Evolutionary conservation across 2,329 filamentous ascomycete genomes (phyloP), one percentile per base, ranked within the genome.

Genomic region (Ophiostoma australiae): DNA sequence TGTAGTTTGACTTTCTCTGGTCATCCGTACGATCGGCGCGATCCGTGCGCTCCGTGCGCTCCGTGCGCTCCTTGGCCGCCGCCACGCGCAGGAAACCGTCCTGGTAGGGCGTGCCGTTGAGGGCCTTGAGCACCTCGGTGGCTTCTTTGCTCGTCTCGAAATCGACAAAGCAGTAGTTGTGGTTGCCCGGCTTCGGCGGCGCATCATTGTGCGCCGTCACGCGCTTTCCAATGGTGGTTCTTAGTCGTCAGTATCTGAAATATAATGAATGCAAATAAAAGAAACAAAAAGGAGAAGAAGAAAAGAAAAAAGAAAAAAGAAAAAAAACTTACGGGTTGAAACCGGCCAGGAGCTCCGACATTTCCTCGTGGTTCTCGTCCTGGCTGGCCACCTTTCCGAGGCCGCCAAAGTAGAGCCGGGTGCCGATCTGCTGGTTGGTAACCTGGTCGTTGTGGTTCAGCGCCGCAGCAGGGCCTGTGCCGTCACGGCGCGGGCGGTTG

Each of bases 321-420:
- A 39, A 10, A 3, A 11, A 11, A 11, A 39, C 37, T 39, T 10
- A 39, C 17, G 44, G 44, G 17, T 48, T 48, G 44, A 48, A 48
- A 7, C 44, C 44, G 1, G 44, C 44, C 6, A 48, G 44, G 4
- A 48, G 44, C 44, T 48, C 44, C 17, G 17, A 20, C 17, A 48
- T 48, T 20, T 48, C 44, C 44, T 48, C 44, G 44, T 83, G 80
- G 72, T 84, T 82, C 8, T 82, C 79, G 2, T 77, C 78, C 74
- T 86, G 83, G 74, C 84, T 81, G 39, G 80, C 75, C 81, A 85
- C 85, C 73, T 80, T 80, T 23, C 80, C 80, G 23, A 87, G 76
- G 0, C 84, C 84, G 3, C 85, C 84, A 23, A 87, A 81, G 69
- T 82, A 87, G 1, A 87, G 75, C 35, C 84, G 80, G 68, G 80